A percentile compares a stretch with the other conserved stretches of the same genome.
Evolutionary conservation across 495 filamentous ascomycete species (phyloP).

Genomic region (Aspergillus diversus): DNA sequence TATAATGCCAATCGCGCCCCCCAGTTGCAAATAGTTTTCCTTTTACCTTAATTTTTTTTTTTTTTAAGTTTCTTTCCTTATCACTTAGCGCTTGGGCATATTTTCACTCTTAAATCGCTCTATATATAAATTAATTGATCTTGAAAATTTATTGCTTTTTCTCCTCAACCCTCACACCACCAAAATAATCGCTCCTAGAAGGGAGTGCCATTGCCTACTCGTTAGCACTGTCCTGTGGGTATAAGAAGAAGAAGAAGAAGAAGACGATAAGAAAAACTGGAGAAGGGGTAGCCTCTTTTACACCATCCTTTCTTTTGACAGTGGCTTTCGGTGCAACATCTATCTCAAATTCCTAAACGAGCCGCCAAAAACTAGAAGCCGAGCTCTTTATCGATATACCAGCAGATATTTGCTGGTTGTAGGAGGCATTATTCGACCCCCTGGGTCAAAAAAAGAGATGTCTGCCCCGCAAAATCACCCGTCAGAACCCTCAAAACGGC

Average conservation of each 20-base stretch:
- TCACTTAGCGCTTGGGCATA: conserved; percentile 10
- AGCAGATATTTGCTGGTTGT: background rate
- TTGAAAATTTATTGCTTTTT: background rate
- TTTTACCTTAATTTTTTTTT: conserved; percentile 6
- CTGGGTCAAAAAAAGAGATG: conserved; percentile 10
- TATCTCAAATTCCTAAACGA: background rate
- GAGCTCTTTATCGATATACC: background rate
- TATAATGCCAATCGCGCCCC: conserved; percentile 21
- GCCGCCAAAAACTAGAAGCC: conserved; percentile 1
- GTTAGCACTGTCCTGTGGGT: no score
- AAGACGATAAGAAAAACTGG: no score
- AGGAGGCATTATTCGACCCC: conserved; percentile 2
- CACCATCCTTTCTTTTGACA: no score
- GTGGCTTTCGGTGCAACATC: no score
- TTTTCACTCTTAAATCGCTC: background rate
- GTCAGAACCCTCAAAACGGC: conserved; percentile 30
- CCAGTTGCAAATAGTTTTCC: background rate
- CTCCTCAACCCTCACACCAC: background rate
- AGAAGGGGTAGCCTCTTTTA: no score
- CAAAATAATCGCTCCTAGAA: no score
- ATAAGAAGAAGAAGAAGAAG: no score
- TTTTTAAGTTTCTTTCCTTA: conserved; percentile 4
- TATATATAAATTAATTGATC: background rate
- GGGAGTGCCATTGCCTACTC: no score
- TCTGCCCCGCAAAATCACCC: conserved; percentile 26